Evolutionary conservation across 495 filamentous ascomycete genomes (phyloP).

Genomic region (Xylaria castorea): DNA sequence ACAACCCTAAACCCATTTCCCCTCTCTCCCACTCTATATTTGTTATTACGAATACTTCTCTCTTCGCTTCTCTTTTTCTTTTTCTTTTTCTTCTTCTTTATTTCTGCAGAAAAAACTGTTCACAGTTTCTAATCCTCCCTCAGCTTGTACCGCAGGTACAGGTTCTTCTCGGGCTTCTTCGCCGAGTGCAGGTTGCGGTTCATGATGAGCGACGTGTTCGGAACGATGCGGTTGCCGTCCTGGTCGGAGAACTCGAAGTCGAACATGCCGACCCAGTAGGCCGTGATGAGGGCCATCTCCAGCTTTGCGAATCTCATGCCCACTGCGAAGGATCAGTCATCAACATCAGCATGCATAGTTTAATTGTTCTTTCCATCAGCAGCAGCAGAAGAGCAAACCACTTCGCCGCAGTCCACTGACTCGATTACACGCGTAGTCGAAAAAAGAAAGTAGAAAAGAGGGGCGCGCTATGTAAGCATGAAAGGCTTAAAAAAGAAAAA

Average conservation of each 20-base stretch:
- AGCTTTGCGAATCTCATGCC: constrained; percentile 55
- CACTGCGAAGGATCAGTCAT: constrained; percentile 31
- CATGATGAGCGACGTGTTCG: constrained; percentile 7
- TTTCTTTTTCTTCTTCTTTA: too few relatives aligned
- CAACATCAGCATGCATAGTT: not conserved
- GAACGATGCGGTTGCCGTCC: constrained; percentile 28
- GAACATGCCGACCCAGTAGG: constrained; percentile 47
- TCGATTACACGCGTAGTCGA: not conserved
- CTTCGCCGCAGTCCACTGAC: not conserved
- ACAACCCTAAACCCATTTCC: not conserved
- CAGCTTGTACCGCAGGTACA: constrained; percentile 36
- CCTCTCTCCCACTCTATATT: not conserved
- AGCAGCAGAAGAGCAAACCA: not conserved
- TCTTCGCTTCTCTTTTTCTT: not conserved
- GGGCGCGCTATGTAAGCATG: not conserved
- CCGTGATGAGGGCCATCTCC: constrained; percentile 53
- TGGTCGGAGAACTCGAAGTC: constrained; percentile 39
- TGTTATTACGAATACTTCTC: not conserved
- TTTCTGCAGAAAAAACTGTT: not conserved
- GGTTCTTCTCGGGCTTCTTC: constrained; percentile 27
- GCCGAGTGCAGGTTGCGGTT: constrained; percentile 30
- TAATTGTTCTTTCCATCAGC: not conserved
- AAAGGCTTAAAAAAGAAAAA: not conserved
- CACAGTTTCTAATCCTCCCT: constrained; percentile 9
- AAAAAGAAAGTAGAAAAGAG: not conserved